Percentiles rank a stretch among this genome's conserved stretches.
Evolutionary conservation across 2,329 filamentous ascomycete genomes (phyloP).

Genomic region (Metarhizium brunneum): DNA sequence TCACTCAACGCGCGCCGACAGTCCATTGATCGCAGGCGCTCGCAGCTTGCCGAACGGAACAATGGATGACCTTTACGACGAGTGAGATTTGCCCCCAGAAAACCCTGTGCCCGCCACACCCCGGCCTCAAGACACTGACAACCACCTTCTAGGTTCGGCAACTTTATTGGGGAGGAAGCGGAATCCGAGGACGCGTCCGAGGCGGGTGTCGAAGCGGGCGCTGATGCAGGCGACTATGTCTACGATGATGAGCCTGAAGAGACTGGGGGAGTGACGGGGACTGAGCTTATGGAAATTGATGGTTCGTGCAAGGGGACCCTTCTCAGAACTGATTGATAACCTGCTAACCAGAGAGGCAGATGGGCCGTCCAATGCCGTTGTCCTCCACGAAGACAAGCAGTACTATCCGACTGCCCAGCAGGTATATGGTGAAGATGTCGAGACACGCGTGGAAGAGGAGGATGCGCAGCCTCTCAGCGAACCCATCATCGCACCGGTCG

Average conservation of each 20-base stretch:
- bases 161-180: constrained; percentile 90
- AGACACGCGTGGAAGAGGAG: constrained; percentile 93
- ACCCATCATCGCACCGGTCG: constrained; percentile 87
- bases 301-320: constrained; percentile 34
- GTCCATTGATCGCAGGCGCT: constrained; percentile 11
- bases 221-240: constrained; percentile 66
- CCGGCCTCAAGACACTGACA: not conserved
- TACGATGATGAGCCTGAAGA: constrained; percentile 70
- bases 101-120: not conserved
- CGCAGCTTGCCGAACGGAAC: constrained; percentile 13
- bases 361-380: constrained; percentile 90
- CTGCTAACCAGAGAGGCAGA: constrained; percentile 31
- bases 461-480: constrained; percentile 88
- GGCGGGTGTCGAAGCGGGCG: constrained; percentile 61
- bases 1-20: constrained; percentile 9
- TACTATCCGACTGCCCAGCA: constrained; percentile 98
- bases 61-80: constrained; percentile 97
- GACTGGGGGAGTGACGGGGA: constrained; percentile 53
- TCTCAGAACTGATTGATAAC: not conserved
- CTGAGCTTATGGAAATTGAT: constrained; percentile 92
- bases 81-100: constrained; percentile 42
- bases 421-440: constrained; percentile 88
- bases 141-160: constrained; percentile 64
- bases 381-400: constrained; percentile 97
- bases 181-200: constrained; percentile 81